A percentile compares a stretch with the other conserved stretches of the same genome.
phyloP scores from a whole-genome alignment of 495 filamentous ascomycete genomes.

The Cryomyces minteri region DNA sequence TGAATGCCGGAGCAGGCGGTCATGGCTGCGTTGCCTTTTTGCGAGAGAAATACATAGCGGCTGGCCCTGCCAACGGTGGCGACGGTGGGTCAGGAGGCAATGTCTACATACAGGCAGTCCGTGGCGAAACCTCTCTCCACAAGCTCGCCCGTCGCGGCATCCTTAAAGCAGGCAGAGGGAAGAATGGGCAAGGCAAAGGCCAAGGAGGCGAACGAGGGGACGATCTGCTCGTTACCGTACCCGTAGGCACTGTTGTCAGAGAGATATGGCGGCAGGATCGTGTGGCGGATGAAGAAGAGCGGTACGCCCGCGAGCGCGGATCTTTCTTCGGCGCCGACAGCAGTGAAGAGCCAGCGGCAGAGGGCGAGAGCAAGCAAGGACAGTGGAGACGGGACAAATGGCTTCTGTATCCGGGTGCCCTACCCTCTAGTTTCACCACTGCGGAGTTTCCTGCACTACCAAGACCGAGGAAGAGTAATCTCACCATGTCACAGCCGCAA shows the following conservation, averaged over 20 bases:
- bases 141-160: slow-evolving; percentile 67
- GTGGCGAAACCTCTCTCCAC: slow-evolving; percentile 77
- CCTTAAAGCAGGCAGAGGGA: slow-evolving; percentile 61
- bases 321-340: slow-evolving; percentile 1
- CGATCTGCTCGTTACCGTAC: slow-evolving; percentile 76
- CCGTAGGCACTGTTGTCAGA: slow-evolving; percentile 77
- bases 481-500: slow-evolving; percentile 42
- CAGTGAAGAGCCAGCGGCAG: slow-evolving; percentile 19
- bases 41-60: slow-evolving; percentile 67
- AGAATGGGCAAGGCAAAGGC: slow-evolving; percentile 69
- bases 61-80: slow-evolving; percentile 92
- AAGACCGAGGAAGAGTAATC: slow-evolving; percentile 32
- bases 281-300: slow-evolving; percentile 38
- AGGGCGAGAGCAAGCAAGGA: slow-evolving; percentile 10
- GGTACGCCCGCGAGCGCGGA: slow-evolving; percentile 6
- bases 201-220: slow-evolving; percentile 65
- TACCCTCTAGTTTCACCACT: slow-evolving; percentile 43
- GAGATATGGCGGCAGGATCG: slow-evolving; percentile 69
- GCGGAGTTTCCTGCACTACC: slow-evolving; percentile 40
- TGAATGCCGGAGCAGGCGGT: slow-evolving; percentile 65
- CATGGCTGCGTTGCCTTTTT: slow-evolving; percentile 88
- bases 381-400: slow-evolving; percentile 44
- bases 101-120: slow-evolving; percentile 85
- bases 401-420: slow-evolving; percentile 53
- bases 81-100: slow-evolving; percentile 85